These are phyloP conservation scores for Phylloporus sp. DNA, from an alignment of 768 basidiomycete genomes.

Conservation along the genomic window DNA sequence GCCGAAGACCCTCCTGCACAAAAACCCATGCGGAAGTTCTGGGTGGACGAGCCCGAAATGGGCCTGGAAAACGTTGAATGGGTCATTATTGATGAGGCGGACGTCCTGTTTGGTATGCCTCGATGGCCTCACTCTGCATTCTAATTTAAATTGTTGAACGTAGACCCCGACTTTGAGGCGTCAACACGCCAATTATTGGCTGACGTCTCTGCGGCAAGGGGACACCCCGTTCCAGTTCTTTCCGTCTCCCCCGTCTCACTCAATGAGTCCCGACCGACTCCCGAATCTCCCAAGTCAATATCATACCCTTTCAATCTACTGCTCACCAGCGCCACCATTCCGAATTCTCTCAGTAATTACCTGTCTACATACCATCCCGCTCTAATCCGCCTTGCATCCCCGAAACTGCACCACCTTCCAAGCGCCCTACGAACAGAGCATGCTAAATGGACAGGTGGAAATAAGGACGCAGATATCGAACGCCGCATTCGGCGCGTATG, in stretches of 20 bases:
- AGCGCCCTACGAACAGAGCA: conserved; percentile 65
- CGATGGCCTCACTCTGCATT: background rate
- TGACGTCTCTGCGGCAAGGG: conserved; percentile 64
- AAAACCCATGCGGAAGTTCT: conserved; percentile 29
- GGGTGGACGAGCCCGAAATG: conserved; percentile 51
- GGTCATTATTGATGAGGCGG: conserved; percentile 90
- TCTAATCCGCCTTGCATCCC: conserved; percentile 72
- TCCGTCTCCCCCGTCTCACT: conserved; percentile 19
- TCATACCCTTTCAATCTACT: conserved; percentile 77
- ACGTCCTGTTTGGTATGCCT: conserved; percentile 77
- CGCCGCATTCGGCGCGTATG: conserved; percentile 69
- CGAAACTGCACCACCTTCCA: conserved; percentile 75
- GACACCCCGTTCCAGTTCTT: conserved; percentile 17
- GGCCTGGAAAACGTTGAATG: conserved; percentile 72
- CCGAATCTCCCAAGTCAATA: conserved; percentile 13
- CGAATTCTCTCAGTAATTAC: conserved; percentile 63
- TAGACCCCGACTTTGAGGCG: conserved; percentile 80
- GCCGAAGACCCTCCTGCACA: conserved; percentile 22
- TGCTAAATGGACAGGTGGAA: conserved; percentile 72
- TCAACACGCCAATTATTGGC: conserved; percentile 66
- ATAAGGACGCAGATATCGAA: conserved; percentile 76
- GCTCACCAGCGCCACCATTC: conserved; percentile 84
- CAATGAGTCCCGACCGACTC: background rate
- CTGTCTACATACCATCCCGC: conserved; percentile 57
- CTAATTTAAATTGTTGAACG: background rate